Base-by-base conservation (phyloP, 2,329 filamentous ascomycete genomes). In the Arthroderma sp. region DNA sequence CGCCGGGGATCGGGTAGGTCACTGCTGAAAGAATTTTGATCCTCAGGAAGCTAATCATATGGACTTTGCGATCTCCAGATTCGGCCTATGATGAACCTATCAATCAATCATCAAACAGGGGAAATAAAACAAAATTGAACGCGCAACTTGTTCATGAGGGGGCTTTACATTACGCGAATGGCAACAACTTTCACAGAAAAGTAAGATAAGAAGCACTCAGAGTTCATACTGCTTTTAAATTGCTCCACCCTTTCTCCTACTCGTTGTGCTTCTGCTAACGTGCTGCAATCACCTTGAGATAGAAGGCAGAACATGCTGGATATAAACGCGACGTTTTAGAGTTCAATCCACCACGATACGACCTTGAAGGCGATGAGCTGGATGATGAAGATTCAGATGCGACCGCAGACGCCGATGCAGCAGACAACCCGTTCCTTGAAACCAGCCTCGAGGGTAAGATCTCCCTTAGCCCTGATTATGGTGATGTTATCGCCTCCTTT, bases 301-400 rank as follows among this genome's bases (percentile, higher is more conserved):
- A 79, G 74, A 73, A 68, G 61, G 68, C 80, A 50, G 71, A 77
- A 38, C 76, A 81, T 56, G 77, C 75, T 36, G 78, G 78, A 39
- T 79, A 80, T 58, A 66, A 69, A 36, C 69, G 78, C 53, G 68
- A 73, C 55, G 78, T 79, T 42, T 65, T 81, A 40, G 67, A 71
- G 51, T 69, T 66, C 36, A 80, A 79, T 47, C 77, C 78, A 4
- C 66, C 68, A 42, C 70, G 73, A 50, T 77, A 74, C 58, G 77
- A 82, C 55, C 73, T 73, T n/a, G 75, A 81, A 55, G 78, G 78
- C 44, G 76, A 78, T 50, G 71, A 79, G 48, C 66, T 79, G 40
- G 74, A 77, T 32, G 68, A 71, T 22, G 70, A 73, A 47, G 74
- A 77, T 56, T 71, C 71, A 54, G 72, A 76, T 52, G 70, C 72